Percentiles rank a stretch among this genome's conserved stretches.
These are phyloP conservation scores for Hsuehochloa calcarea DNA, from an alignment of 176 grass and related monocot species.

Conservation along the genomic window DNA sequence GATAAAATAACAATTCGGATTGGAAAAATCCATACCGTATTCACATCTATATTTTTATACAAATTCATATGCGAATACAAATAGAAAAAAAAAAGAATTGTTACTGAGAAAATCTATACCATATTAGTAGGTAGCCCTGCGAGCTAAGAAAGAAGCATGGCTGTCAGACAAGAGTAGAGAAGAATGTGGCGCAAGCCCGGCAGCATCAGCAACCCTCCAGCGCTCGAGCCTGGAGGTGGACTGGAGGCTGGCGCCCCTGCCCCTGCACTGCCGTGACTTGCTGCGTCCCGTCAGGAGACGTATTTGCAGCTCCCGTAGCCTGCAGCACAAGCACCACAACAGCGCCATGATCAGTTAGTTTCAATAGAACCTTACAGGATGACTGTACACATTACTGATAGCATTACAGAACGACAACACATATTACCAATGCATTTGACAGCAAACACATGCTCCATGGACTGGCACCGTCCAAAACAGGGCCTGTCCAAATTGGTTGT, in stretches of 20 bases:
- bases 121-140: too few species aligned
- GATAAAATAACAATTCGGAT: too few species aligned
- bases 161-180: conserved; percentile 39
- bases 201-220: conserved; percentile 13
- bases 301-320: conserved; percentile 52
- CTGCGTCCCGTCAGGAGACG: conserved; percentile 48
- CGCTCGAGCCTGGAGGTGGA: conserved; percentile 28
- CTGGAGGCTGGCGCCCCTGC: conserved; percentile 34
- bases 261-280: conserved; percentile 46
- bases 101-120: too few species aligned
- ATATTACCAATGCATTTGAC: neutral
- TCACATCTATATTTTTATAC: too few species aligned
- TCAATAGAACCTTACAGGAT: too few species aligned
- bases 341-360: neutral
- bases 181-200: conserved; percentile 49
- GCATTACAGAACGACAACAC: neutral
- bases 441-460: neutral
- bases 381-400: too few species aligned
- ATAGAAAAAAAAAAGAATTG: too few species aligned
- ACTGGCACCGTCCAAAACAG: neutral
- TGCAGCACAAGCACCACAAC: neutral
- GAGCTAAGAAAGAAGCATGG: neutral
- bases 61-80: too few species aligned
- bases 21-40: too few species aligned
- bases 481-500: too few species aligned